phyloP scores from a whole-genome alignment of 371 early-diverging fungal genomes.

The Thermomucor indicae-seudaticae region DNA sequence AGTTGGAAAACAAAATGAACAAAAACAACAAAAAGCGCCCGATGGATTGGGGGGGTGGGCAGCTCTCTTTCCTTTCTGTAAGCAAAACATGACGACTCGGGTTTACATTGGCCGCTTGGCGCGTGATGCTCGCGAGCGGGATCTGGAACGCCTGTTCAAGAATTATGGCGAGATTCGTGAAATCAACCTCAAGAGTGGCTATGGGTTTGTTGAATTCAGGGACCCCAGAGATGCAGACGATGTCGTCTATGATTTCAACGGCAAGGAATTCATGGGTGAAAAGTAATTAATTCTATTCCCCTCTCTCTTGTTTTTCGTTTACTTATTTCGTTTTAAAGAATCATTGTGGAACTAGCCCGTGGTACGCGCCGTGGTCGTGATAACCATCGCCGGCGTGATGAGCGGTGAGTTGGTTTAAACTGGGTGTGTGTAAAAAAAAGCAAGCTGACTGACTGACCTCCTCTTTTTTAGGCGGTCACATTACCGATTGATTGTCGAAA shows the following conservation, averaged over 20 bases:
- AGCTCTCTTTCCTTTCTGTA: too few relatives aligned
- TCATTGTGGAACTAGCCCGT: constrained; percentile 74
- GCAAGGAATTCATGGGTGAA: constrained; percentile 70
- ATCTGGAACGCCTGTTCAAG: constrained; percentile 66
- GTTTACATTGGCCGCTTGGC: constrained; percentile 72
- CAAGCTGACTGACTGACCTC: neutral
- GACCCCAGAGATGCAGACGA: constrained; percentile 73
- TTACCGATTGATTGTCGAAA: constrained; percentile 67
- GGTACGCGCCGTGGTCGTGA: constrained; percentile 55
- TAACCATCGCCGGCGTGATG: constrained; percentile 35
- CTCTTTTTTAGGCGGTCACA: constrained; percentile 44
- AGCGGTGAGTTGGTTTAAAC: constrained; percentile 20
- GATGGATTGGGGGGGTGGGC: too few relatives aligned
- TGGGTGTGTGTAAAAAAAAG: constrained; percentile 1
- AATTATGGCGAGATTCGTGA: constrained; percentile 70
- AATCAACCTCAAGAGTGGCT: constrained; percentile 69
- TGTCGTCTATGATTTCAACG: constrained; percentile 68
- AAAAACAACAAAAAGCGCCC: too few relatives aligned
- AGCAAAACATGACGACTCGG: too few relatives aligned
- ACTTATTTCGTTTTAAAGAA: constrained; percentile 30
- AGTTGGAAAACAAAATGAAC: too few relatives aligned
- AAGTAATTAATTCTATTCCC: too few relatives aligned
- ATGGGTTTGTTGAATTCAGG: constrained; percentile 77
- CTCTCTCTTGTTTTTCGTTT: too few relatives aligned
- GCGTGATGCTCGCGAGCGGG: constrained; percentile 64